Conservation (phyloP, 169 alveolate species). For the Perkinsus olseni region DNA sequence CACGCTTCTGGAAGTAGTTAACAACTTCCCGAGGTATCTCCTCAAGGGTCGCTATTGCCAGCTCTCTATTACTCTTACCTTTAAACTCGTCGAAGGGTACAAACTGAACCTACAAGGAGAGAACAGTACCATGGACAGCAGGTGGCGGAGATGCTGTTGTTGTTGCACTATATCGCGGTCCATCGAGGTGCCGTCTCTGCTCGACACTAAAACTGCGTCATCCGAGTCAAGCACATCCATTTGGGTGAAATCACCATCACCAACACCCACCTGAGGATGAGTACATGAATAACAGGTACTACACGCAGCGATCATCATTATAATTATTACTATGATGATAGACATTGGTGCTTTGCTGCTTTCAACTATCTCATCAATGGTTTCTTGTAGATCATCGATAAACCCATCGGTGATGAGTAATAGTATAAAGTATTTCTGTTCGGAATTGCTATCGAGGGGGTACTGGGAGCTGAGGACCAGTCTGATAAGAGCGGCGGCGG, state of each 20-base stretch:
- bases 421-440: slow-evolving; percentile 35
- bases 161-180: slow-evolving; percentile 2
- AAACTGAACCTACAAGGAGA: background rate
- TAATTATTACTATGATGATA: slow-evolving; percentile 31
- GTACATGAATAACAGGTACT: background rate
- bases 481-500: too few relatives aligned
- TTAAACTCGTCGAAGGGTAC: slow-evolving; percentile 5
- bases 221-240: slow-evolving; percentile 43
- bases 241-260: slow-evolving; percentile 43
- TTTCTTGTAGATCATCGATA: slow-evolving; percentile 41
- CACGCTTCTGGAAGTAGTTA: background rate
- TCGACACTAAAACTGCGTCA: slow-evolving; percentile 9
- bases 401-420: slow-evolving; percentile 46
- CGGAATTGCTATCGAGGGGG: background rate
- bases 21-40: slow-evolving; percentile 9
- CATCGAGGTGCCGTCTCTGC: background rate
- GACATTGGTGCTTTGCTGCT: slow-evolving; percentile 43
- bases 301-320: background rate
- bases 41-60: background rate
- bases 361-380: slow-evolving; percentile 42
- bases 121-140: background rate
- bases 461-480: background rate
- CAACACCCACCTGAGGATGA: slow-evolving; percentile 38
- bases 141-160: too few relatives aligned
- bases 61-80: background rate